Base-by-base conservation (phyloP, 192 early-diverging fungal species). In the Podila clonocystis region DNA sequence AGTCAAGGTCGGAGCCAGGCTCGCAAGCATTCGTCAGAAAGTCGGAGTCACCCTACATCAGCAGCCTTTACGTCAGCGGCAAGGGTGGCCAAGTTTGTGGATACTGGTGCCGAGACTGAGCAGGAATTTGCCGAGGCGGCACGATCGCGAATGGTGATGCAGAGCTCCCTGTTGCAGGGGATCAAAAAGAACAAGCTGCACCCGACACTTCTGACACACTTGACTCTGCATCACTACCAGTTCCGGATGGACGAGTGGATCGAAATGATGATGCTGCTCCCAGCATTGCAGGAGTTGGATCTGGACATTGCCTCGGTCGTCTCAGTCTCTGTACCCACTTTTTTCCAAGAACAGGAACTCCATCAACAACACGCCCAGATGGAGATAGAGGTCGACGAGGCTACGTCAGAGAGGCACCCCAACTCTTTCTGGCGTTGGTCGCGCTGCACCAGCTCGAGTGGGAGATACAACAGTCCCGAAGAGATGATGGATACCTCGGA, bases 191-290 rank as follows among this genome's bases (percentile, higher is more conserved):
- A 64, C 3, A 20, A 55, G 24, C 31, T 59, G 24, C 66, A 68
- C 22, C 48, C 52, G 0, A 49, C 55, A 9, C 74, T 64, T 24
- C 31, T 75, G 62, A 75, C 74, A 26, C 61, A 69, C 22, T 38
- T 75, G 29, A 59, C 61, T 6, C 36, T 75, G 2, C 38, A 60
- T 20, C 67, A 62, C 7, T 75, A 75, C 48, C 63, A 75, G 52
- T 75, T 75, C 30, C 28, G 33, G 30, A 36, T 68, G 74, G 41
- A 63, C 20, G 74, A 75, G 55, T 69, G 67, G 29, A 31, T 75
- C n/a, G 67, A 65, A 45, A 50, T 69, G 62, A 68, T 75, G 38
- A 62, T 58, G 19, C 67, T 69, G 7, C 29, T 75, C 24, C 66
- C 66, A 17, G 62, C 61, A 4, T 22, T 75, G 0, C 60, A 75